A percentile compares a stretch with the other conserved stretches of the same genome.
These are phyloP conservation scores for Decorospora gaudefroyi DNA, from an alignment of 2,329 filamentous ascomycete species.

Conservation along the genomic window DNA sequence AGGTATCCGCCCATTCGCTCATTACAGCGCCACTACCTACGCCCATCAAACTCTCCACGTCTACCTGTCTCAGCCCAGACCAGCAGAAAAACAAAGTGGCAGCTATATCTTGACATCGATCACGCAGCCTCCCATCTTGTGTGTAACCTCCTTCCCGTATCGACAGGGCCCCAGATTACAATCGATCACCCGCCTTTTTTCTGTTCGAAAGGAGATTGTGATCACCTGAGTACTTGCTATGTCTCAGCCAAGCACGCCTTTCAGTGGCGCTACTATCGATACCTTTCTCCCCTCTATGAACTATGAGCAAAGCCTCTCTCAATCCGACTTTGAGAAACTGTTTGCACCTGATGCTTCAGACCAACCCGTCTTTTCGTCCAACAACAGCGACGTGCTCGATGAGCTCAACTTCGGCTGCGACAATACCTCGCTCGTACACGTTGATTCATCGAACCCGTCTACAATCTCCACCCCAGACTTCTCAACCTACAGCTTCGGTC, in stretches of 20 bases:
- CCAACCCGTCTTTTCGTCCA: constrained; percentile 8
- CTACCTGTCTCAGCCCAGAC: constrained; percentile 32
- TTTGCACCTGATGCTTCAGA: constrained; percentile 10
- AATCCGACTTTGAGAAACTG: constrained; percentile 16
- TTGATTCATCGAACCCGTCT: constrained; percentile 10
- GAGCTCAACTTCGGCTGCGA: constrained; percentile 12
- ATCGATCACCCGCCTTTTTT: constrained; percentile 9
- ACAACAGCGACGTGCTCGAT: constrained; percentile 12
- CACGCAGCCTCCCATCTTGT: constrained; percentile 12
- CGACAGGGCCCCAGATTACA: constrained; percentile 1
- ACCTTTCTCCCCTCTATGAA: constrained; percentile 3
- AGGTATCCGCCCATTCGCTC: constrained; percentile 14
- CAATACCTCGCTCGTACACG: neutral
- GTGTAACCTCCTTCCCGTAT: constrained; percentile 28
- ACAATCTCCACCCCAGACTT: constrained; percentile 19
- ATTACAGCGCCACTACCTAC: constrained; percentile 10
- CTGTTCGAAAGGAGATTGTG: neutral
- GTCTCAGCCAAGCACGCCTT: constrained; percentile 26
- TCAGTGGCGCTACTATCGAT: constrained; percentile 2
- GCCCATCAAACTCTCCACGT: constrained; percentile 12
- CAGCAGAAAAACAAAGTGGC: constrained; percentile 12
- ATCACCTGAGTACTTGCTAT: constrained; percentile 12
- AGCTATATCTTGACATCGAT: constrained; percentile 31
- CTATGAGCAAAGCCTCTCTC: constrained; percentile 14
- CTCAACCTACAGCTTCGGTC: constrained; percentile 16